Evolutionary conservation across 805 yeast genomes (phyloP), one percentile per base, ranked within the genome.

Genomic region (Lachancea kluyveri): DNA sequence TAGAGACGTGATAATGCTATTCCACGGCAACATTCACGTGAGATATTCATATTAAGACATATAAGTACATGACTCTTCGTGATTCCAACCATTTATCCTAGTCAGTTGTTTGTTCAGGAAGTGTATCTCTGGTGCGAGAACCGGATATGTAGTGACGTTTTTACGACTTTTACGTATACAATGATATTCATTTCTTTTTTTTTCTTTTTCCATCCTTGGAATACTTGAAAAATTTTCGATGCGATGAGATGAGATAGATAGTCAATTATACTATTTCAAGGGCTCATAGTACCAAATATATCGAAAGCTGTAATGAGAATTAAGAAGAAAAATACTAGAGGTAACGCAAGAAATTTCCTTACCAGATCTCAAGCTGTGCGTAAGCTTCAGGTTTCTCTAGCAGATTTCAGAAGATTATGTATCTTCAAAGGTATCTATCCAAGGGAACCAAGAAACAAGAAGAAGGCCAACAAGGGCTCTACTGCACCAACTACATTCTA

Each of bases 351-450:
- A 64, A 84, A 86, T 62, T 92, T 80, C 63, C 72, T 92, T 54
- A 88, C 96, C 27, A 75, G 98, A 63, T 80, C 96, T 1, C 96
- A 86, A 59, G 98, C 98, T 4, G 80, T 92, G 30, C 79, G 80
- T 61, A 86, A 80, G 57, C 67, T 92, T 41, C 98, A 92, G 62
- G 81, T 92, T 17, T 82, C 96, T 3, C 69, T 92, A 30, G 96
- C 96, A 8, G 98, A 92, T 64, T 92, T 92, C 74, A 78, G 95
- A 65, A 77, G 98, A 53, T 71, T 92, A 54, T 92, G 98, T 71
- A 92, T 92, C 57, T 86, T 92, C 72, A 92, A 92, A 61, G 98
- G 98, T 31, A 88, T 92, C 43, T 92, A 86, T 57, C 98, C 98
- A 33, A 76, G 98, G 58, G 96, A 87, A 56, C 97, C 97, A 28